A percentile compares a stretch with the other conserved stretches of the same genome.
phyloP scores from a whole-genome alignment of 2,329 filamentous ascomycete species.

The Rhexocercosporidium sp. region DNA sequence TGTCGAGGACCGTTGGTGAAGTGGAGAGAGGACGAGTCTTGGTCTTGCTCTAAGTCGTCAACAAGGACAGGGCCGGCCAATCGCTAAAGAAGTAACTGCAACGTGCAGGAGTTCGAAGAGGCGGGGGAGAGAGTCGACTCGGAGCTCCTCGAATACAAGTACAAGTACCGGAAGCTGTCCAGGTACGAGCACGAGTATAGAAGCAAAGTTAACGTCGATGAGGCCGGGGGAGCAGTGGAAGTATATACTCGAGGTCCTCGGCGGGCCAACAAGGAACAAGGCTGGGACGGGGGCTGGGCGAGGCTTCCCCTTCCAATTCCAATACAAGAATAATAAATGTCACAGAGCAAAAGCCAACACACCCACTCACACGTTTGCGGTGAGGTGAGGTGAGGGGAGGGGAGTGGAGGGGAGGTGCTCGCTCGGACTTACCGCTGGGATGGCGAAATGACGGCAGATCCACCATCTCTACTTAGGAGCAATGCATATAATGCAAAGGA shows the following conservation, averaged over 20 bases:
- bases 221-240: not conserved
- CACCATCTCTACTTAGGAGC: slow-evolving; percentile 13
- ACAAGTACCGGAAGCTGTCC: slow-evolving; percentile 4
- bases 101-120: not conserved
- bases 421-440: slow-evolving; percentile 7
- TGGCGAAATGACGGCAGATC: slow-evolving; percentile 24
- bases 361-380: too few relatives aligned
- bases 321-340: too few relatives aligned
- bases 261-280: not conserved
- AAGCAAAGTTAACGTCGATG: not conserved
- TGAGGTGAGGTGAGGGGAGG: too few relatives aligned
- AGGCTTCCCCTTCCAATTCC: not conserved
- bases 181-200: not conserved
- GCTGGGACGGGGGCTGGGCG: not conserved
- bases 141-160: not conserved
- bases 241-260: slow-evolving; percentile 3
- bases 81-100: not conserved
- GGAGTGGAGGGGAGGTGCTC: not conserved
- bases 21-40: not conserved
- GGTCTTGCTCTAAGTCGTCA: not conserved
- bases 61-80: not conserved
- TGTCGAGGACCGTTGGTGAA: slow-evolving; percentile 1
- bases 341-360: not conserved
- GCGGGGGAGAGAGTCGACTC: not conserved
- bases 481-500: slow-evolving; percentile 27